Conservation (phyloP, 441 rosid genomes). For the Viola pubescens region DNA sequence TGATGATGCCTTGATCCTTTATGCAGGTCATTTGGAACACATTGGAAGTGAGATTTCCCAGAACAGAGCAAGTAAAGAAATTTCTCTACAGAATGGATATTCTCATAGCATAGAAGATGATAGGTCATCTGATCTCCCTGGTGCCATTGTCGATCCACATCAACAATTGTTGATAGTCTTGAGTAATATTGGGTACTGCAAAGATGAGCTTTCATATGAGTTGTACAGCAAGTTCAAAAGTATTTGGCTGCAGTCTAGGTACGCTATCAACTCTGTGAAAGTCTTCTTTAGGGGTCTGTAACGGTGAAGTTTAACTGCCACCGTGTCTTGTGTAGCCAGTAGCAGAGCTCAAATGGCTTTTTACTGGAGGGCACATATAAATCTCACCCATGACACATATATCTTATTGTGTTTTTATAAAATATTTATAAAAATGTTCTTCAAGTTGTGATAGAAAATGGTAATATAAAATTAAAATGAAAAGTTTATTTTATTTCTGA, state of each 20-base stretch:
- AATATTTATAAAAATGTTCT: no score
- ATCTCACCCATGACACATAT: no score
- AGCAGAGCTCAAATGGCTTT: no score
- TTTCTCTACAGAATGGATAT: conserved; percentile 55
- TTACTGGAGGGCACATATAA: no score
- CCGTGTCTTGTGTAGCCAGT: no score
- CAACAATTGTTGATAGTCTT: conserved; percentile 68
- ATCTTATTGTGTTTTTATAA: no score
- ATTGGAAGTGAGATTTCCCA: conserved; percentile 66
- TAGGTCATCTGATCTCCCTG: conserved; percentile 39
- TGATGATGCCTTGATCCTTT: conserved; percentile 14
- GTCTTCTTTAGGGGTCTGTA: no score
- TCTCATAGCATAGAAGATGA: conserved; percentile 41
- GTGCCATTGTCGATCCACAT: conserved; percentile 68
- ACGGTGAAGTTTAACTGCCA: no score
- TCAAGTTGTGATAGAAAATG: no score
- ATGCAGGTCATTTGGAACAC: conserved; percentile 70
- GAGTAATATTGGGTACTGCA: conserved; percentile 94
- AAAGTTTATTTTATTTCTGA: no score
- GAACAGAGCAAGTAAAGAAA: conserved; percentile 53
- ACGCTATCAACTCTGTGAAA: conserved; percentile 13
- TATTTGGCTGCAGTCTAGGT: conserved; percentile 78
- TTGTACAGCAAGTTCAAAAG: conserved; percentile 70
- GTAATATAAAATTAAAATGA: no score
- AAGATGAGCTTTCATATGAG: conserved; percentile 82